These are phyloP conservation scores for Candida albicans DNA, from an alignment of 1,139 yeast species.

Conservation along the genomic window DNA sequence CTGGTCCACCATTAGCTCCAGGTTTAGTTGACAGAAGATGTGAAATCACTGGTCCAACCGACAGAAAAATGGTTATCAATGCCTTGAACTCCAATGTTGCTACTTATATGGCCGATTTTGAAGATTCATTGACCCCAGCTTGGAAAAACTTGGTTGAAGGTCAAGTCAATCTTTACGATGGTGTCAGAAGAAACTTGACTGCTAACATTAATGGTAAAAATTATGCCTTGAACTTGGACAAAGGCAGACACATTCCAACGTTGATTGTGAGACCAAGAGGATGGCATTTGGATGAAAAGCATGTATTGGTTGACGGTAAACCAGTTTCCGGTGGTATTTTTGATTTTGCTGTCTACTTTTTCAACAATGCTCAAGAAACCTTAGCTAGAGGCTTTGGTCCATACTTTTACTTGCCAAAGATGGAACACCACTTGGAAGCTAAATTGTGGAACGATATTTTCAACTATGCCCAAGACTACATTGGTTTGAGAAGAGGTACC, in stretches of 20 bases:
- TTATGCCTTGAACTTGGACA: conserved; percentile 56
- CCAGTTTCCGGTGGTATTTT: conserved; percentile 73
- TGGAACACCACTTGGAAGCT: conserved; percentile 80
- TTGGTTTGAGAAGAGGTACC: conserved; percentile 67
- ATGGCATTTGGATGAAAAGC: conserved; percentile 80
- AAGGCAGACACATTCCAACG: conserved; percentile 56
- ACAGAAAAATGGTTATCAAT: conserved; percentile 90
- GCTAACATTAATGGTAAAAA: conserved; percentile 59
- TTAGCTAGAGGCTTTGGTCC: conserved; percentile 68
- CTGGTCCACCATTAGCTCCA: conserved; percentile 74
- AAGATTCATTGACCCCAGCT: conserved; percentile 93
- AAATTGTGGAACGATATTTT: conserved; percentile 78
- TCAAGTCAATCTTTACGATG: conserved; percentile 91
- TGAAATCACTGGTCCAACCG: conserved; percentile 89
- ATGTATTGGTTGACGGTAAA: conserved; percentile 71
- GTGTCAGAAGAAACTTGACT: conserved; percentile 64
- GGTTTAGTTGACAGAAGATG: conserved; percentile 77
- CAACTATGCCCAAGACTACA: conserved; percentile 66
- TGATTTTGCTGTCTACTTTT: conserved; percentile 77
- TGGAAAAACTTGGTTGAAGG: conserved; percentile 88
- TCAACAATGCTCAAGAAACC: conserved; percentile 66
- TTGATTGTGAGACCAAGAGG: conserved; percentile 84
- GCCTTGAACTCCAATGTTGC: conserved; percentile 88
- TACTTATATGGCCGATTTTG: conserved; percentile 94
- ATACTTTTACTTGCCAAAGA: conserved; percentile 75